Evolutionary conservation across 768 basidiomycete species (phyloP).

Genomic region (Termitomyces sp.): DNA sequence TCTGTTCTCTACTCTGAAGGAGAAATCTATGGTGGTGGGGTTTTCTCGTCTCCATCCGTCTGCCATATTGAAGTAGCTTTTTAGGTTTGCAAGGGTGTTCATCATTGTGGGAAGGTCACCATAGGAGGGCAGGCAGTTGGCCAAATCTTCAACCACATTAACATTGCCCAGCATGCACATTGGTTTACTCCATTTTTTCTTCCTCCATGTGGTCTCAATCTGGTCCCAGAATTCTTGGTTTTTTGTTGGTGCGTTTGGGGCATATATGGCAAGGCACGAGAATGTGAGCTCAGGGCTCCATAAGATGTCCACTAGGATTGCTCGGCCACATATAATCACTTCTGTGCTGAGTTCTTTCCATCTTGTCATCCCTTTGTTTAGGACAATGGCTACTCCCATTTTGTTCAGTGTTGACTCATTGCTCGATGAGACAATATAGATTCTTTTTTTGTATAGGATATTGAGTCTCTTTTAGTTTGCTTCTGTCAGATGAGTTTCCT

Average conservation of each 20-base stretch:
- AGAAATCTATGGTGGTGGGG: neutral
- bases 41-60: neutral
- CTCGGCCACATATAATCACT: neutral
- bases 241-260: too few relatives aligned
- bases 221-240: too few relatives aligned
- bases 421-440: slow-evolving; percentile 22
- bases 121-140: neutral
- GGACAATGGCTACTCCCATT: slow-evolving; percentile 25
- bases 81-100: neutral
- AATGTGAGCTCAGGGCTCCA: too few relatives aligned
- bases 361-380: slow-evolving; percentile 29
- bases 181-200: too few relatives aligned
- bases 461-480: slow-evolving; percentile 10
- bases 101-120: neutral
- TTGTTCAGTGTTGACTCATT: slow-evolving; percentile 4
- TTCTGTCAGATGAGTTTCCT: too few relatives aligned
- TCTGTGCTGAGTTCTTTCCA: slow-evolving; percentile 8
- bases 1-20: neutral
- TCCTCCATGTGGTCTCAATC: too few relatives aligned
- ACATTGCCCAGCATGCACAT: neutral
- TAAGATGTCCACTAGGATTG: neutral
- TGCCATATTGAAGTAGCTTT: neutral
- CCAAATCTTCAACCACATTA: neutral
- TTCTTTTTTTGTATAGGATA: slow-evolving; percentile 5
- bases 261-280: too few relatives aligned